Percentiles rank a stretch among this genome's conserved stretches.
These are phyloP conservation scores for Zychaea mexicana DNA, from an alignment of 371 early-diverging fungal species.

Conservation along the genomic window DNA sequence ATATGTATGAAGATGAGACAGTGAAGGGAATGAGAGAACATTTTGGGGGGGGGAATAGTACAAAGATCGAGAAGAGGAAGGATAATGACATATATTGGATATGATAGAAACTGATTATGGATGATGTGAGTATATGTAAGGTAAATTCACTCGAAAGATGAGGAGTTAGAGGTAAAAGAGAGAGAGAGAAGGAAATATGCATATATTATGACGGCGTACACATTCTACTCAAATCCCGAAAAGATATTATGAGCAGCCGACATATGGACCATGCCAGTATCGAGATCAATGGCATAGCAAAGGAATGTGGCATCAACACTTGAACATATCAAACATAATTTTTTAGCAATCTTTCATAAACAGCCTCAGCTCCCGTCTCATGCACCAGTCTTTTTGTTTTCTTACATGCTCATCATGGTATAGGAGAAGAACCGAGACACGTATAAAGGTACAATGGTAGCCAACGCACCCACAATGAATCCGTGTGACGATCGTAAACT, in stretches of 20 bases:
- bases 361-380: neutral
- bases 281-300: slow-evolving; percentile 81
- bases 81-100: neutral
- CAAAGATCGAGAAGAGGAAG: too few relatives aligned
- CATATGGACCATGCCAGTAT: slow-evolving; percentile 67
- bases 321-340: neutral
- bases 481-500: slow-evolving; percentile 69
- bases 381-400: neutral
- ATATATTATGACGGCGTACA: too few relatives aligned
- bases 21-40: too few relatives aligned
- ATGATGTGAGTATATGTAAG: neutral
- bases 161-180: too few relatives aligned
- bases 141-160: too few relatives aligned
- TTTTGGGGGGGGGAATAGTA: too few relatives aligned
- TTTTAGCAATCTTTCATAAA: too few relatives aligned
- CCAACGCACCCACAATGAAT: slow-evolving; percentile 67
- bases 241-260: slow-evolving; percentile 55
- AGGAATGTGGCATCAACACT: slow-evolving; percentile 81
- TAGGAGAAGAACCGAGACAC: slow-evolving; percentile 70
- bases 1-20: too few relatives aligned
- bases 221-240: slow-evolving; percentile 27
- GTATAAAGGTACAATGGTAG: slow-evolving; percentile 66
- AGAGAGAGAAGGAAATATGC: neutral
- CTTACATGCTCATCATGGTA: slow-evolving; percentile 80
- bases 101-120: neutral